Base-by-base conservation (phyloP, 2,329 filamentous ascomycete genomes). In the Hypoxylon sp. region DNA sequence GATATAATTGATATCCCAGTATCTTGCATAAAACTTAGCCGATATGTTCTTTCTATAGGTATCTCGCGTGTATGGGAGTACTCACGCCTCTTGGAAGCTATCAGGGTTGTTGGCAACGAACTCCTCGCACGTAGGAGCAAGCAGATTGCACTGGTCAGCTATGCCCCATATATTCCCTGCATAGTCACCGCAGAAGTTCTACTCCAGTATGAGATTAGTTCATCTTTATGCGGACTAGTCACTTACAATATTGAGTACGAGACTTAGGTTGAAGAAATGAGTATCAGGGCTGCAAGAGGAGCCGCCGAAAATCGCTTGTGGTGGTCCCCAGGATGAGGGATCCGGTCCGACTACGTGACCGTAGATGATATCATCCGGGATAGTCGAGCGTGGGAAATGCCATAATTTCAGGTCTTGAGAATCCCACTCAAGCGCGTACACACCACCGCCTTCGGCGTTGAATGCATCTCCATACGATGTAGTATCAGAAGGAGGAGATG, bases 181-280 rank as follows among this genome's bases (percentile, higher is more conserved):
- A 85, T 91, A 94, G 74, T 91, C 88, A 26, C 93, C 93, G 75
- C 93, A 96, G 77, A 96, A 93, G 56, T 92, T 84, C 83, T 85
- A 48, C 5, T 5, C n/a, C n/a, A 6, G 17, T 55, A 37, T 63
- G 19, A 64, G 35, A 67, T 48, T 60, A 44, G 46, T 31, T 4
- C 11, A 2, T n/a, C 6, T 26, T 33, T 5, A 42, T 26, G 54
- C 6, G 5, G 0, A 5, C 1, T 3, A 10, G 3, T 6, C 3
- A 59, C 78, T 70, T 62, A 85, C 84, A 47, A 89, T 94, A 75
- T 94, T 90, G 73, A 94, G 86, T 44, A 93, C 89, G 63, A 97
- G 87, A 71, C 88, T 88, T 84, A 94, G 87, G 56, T 91, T 83
- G 58, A 83, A 85, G 80, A 95, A 94, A 72, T 88, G 86, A 0